Percentiles rank a stretch among this genome's conserved stretches.
These are phyloP conservation scores for Lentithecium fluviatile DNA, from an alignment of 495 filamentous ascomycete species.

Conservation along the genomic window DNA sequence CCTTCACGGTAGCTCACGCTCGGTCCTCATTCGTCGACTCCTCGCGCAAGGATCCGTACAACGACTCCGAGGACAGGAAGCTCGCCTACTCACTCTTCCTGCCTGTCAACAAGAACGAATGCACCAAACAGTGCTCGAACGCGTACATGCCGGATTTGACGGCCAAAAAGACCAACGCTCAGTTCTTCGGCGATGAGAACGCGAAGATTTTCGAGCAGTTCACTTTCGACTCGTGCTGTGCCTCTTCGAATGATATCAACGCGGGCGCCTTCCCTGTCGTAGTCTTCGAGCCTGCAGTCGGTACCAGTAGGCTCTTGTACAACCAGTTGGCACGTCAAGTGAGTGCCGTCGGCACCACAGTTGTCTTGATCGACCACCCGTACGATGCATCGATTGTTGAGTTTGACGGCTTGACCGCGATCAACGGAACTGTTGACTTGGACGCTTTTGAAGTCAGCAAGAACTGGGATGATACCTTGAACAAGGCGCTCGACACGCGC, in stretches of 20 bases:
- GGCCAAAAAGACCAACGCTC: not conserved
- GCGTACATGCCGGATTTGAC: not conserved
- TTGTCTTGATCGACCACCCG: not conserved
- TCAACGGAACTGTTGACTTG: not conserved
- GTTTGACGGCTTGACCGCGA: not conserved
- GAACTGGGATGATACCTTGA: not conserved
- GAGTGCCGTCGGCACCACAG: not conserved
- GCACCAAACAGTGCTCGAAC: not conserved
- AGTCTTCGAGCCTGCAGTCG: not conserved
- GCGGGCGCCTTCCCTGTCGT: not conserved
- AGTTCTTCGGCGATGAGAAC: not conserved
- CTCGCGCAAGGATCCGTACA: not conserved
- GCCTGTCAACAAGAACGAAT: not conserved
- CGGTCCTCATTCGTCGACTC: not conserved
- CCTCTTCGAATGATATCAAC: not conserved
- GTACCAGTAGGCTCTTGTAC: not conserved
- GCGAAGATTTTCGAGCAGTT: not conserved
- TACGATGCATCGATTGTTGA: not conserved
- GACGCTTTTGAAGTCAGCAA: not conserved
- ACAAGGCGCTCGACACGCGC: not conserved
- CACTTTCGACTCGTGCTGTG: not conserved
- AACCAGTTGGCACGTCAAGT: not conserved
- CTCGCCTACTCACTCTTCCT: not conserved
- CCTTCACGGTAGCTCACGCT: not conserved
- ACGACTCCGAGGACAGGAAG: not conserved